Conservation (phyloP, 495 filamentous ascomycete genomes). For the Neurospora sp. region DNA sequence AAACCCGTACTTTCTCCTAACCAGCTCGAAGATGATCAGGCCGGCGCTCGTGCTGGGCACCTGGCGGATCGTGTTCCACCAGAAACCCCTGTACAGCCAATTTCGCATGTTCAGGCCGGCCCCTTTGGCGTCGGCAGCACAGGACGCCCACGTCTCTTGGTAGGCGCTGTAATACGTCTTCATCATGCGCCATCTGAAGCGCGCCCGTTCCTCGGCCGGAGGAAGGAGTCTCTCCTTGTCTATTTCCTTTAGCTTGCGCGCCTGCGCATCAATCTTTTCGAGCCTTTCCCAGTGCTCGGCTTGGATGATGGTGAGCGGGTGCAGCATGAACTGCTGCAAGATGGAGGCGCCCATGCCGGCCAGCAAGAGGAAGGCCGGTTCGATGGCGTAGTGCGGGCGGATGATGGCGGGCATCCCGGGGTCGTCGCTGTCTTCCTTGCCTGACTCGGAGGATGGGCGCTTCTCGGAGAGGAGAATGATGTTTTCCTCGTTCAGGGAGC, state of each 20-base stretch:
- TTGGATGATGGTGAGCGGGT: constrained; percentile 68
- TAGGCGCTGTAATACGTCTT: constrained; percentile 66
- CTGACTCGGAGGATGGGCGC: constrained; percentile 18
- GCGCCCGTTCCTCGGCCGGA: constrained; percentile 15
- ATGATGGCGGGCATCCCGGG: constrained; percentile 44
- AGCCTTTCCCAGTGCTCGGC: constrained; percentile 67
- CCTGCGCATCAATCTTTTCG: constrained; percentile 58
- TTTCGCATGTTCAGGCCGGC: constrained; percentile 51
- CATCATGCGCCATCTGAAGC: constrained; percentile 40
- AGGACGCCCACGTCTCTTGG: constrained; percentile 62
- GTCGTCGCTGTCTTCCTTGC: neutral
- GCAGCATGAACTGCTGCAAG: constrained; percentile 66
- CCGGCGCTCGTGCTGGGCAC: constrained; percentile 85
- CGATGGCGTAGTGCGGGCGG: constrained; percentile 74
- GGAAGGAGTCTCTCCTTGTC: constrained; percentile 5
- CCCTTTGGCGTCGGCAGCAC: constrained; percentile 47
- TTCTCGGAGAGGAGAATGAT: constrained; percentile 31
- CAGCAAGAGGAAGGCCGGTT: constrained; percentile 69
- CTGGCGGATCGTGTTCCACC: constrained; percentile 63
- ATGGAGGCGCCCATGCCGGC: constrained; percentile 70
- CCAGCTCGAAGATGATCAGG: constrained; percentile 80
- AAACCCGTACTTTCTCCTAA: constrained; percentile 67
- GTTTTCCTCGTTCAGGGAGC: constrained; percentile 38
- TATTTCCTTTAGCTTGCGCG: constrained; percentile 37
- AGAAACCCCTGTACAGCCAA: constrained; percentile 73